Base-by-base conservation (phyloP, 139 green algal species). In the Coccomyxa sp. region DNA sequence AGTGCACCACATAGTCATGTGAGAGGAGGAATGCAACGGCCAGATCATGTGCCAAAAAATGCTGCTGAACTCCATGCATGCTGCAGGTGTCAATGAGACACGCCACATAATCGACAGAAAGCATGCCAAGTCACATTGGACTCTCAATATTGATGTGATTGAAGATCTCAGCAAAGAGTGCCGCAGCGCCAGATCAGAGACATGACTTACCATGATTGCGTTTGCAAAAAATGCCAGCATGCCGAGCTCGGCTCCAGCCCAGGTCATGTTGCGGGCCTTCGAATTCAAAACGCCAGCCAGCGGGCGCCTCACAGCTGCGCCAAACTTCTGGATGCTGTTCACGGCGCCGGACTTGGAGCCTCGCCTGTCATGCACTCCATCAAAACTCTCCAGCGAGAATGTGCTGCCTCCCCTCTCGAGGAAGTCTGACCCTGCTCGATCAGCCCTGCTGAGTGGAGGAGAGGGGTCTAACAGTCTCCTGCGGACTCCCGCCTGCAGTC, bases 171-270 rank as follows among this genome's bases (percentile, higher is more conserved):
- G n/a, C n/a, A n/a, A n/a, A n/a, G n/a, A n/a, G n/a, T n/a, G n/a
- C n/a, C n/a, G n/a, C n/a, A n/a, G n/a, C n/a, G n/a, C n/a, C n/a
- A n/a, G n/a, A n/a, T n/a, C n/a, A n/a, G n/a, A n/a, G n/a, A n/a
- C n/a, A n/a, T n/a, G n/a, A n/a, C 72, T 39, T n/a, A 80, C 72
- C 38, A 72, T 80, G 27, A 79, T 39, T 38, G 70, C 34, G 58
- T 77, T 74, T 12, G 78, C 70, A 41, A 68, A 39, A 37, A 82
- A 82, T 12, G 72, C 69, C 7, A 74, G 31, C 2, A 55, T 7
- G 22, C 78, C 78, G 35, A 82, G 50, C 71, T 82, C 78, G 34
- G 68, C 40, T 14, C 78, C 78, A 34, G 71, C 78, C 31, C 50
- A 54, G 54, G n/a, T 24, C 50, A 77, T 35, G 40, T 71, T 69